Base-by-base conservation (phyloP, 441 rosid genomes). In the Croton setiger region DNA sequence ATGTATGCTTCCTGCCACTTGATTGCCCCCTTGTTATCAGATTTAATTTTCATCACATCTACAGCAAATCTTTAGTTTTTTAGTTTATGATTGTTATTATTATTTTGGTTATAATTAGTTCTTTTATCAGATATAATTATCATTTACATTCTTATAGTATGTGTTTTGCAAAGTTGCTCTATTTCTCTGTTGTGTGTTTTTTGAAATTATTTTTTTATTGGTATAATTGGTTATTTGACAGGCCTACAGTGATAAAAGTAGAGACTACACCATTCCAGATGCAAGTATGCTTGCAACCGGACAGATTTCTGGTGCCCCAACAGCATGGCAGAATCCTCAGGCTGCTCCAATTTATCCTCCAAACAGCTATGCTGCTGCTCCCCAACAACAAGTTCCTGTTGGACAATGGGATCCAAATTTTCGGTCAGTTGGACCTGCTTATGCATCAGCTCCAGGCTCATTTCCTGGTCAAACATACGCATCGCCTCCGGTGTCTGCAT, bases 211-310 rank as follows among this genome's bases (percentile, higher is more conserved):
- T 52, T 54, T 23, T 27, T 27, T 27, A 27, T 27, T 27, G 31
- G 31, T 27, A 27, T 27, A 27, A 27, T 27, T 27, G 31, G 31
- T 27, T 59, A 15, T 71, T 69, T 70, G 55, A 55, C 72, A 90
- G 99, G 93, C 98, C 4, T 92, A 75, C 83, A 89, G 96, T 74
- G 99, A 89, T 72, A 90, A 92, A 79, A 95, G 98, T 74, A 85
- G 97, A 85, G 98, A 94, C 79, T 91, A 88, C 69, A 94, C 97
- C 17, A 78, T 88, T 27, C 96, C 92, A n/a, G 90, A 86, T 79
- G 77, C 78, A 45, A 84, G 81, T 76, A 77, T 80, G 74, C 77
- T 84, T 5, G 83, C 85, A 57, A 78, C 76, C 47, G 84, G 81
- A 52, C 90, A 80, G 39, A 85, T 39, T 71, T 77, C 95, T 0